Evolutionary conservation across 306 rosid species (phyloP).

Genomic region (Castanea crenata): DNA sequence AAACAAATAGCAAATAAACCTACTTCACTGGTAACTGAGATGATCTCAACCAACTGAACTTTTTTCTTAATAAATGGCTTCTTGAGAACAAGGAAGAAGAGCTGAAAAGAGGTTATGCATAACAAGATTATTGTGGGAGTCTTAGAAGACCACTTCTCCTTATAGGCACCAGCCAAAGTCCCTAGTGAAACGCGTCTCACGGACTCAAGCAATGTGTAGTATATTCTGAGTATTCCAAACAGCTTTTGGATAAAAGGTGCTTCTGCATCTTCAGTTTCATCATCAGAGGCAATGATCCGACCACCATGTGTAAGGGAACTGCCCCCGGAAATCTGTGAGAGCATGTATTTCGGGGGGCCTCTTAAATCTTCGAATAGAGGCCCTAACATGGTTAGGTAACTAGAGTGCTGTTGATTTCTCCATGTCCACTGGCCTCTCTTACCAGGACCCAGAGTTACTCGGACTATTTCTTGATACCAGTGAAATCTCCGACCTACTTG

Average conservation of each 20-base stretch:
- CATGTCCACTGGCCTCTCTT: slow-evolving; percentile 97
- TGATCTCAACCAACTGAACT: slow-evolving; percentile 81
- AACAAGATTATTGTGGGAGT: slow-evolving; percentile 48
- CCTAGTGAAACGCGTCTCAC: slow-evolving; percentile 59
- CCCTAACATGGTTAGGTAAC: slow-evolving; percentile 55
- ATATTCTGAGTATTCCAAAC: slow-evolving; percentile 89
- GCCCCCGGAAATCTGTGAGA: slow-evolving; percentile 71
- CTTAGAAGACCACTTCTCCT: slow-evolving; percentile 39
- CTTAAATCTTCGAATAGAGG: slow-evolving; percentile 86
- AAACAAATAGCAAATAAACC: slow-evolving; percentile 48
- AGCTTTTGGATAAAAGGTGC: slow-evolving; percentile 90
- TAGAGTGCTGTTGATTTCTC: slow-evolving; percentile 55
- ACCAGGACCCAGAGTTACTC: slow-evolving; percentile 86
- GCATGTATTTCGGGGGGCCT: slow-evolving; percentile 97
- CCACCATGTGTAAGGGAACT: slow-evolving; percentile 40
- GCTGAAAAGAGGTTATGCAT: slow-evolving; percentile 66
- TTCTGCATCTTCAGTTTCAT: slow-evolving; percentile 92
- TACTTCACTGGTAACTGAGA: slow-evolving; percentile 60
- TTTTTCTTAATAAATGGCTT: slow-evolving; percentile 91
- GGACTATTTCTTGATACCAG: slow-evolving; percentile 81
- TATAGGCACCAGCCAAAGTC: slow-evolving; percentile 57
- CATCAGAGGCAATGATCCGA: slow-evolving; percentile 73
- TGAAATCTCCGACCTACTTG: slow-evolving; percentile 63
- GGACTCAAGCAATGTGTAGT: slow-evolving; percentile 67
- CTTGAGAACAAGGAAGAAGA: slow-evolving; percentile 82